Percentiles rank a stretch among this genome's conserved stretches.
Evolutionary conservation across 116 monocot genomes (phyloP).

Genomic region (Iris pallida): DNA sequence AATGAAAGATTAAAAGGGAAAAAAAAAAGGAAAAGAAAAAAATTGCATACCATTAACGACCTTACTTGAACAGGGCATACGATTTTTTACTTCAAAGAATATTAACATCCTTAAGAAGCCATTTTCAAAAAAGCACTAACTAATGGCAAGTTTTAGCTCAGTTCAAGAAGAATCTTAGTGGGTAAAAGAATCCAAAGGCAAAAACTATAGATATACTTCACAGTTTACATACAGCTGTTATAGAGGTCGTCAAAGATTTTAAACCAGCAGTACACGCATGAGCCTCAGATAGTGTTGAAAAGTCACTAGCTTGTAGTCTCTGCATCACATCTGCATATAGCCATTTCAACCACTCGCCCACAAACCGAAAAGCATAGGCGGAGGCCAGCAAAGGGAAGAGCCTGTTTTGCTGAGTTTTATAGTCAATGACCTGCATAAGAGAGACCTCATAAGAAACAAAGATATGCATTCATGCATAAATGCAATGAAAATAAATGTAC

Average conservation of each 20-base stretch:
- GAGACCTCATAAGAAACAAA: background rate
- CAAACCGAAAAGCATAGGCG: slow-evolving; percentile 98
- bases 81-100: too few relatives aligned
- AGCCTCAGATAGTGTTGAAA: slow-evolving; percentile 88
- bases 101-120: too few relatives aligned
- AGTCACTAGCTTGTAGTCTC: slow-evolving; percentile 78
- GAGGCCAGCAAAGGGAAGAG: slow-evolving; percentile 97
- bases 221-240: slow-evolving; percentile 64
- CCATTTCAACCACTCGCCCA: slow-evolving; percentile 96
- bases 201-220: slow-evolving; percentile 5
- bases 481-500: background rate
- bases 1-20: too few relatives aligned
- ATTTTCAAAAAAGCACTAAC: too few relatives aligned
- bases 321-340: slow-evolving; percentile 87
- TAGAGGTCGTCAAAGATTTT: slow-evolving; percentile 91
- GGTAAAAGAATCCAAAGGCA: background rate
- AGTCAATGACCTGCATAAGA: slow-evolving; percentile 79
- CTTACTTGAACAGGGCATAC: too few relatives aligned
- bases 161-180: too few relatives aligned
- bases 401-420: slow-evolving; percentile 97
- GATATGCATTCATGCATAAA: too few relatives aligned
- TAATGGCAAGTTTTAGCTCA: too few relatives aligned
- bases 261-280: slow-evolving; percentile 99
- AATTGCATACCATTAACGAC: too few relatives aligned
- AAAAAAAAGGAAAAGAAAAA: too few relatives aligned